These are phyloP conservation scores for Wakefieldia striispora DNA, from an alignment of 768 basidiomycete genomes.

Conservation along the genomic window DNA sequence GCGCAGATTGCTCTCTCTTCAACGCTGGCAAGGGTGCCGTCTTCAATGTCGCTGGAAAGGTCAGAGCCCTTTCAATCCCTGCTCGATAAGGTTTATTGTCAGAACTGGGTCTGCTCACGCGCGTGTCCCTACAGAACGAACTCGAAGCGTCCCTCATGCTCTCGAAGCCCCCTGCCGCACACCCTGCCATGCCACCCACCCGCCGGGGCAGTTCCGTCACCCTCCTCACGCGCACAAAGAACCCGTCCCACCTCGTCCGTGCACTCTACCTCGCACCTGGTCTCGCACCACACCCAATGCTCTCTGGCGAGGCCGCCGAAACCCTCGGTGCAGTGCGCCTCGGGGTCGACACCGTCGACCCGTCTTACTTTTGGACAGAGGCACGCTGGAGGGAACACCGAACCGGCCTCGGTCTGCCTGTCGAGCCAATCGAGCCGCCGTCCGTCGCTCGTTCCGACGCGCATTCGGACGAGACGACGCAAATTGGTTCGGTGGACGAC, in stretches of 20 bases:
- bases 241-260: slow-evolving; percentile 71
- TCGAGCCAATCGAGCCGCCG: slow-evolving; percentile 49
- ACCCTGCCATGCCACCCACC: slow-evolving; percentile 54
- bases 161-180: slow-evolving; percentile 68
- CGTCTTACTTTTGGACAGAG: slow-evolving; percentile 77
- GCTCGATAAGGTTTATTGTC: too few species aligned
- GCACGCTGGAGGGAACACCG: slow-evolving; percentile 76
- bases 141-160: slow-evolving; percentile 81
- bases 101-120: too few species aligned
- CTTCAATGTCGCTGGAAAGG: slow-evolving; percentile 79
- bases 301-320: slow-evolving; percentile 69
- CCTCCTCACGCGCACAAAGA: slow-evolving; percentile 63
- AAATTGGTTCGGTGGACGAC: slow-evolving; percentile 16
- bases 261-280: slow-evolving; percentile 68
- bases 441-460: not conserved
- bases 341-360: slow-evolving; percentile 60
- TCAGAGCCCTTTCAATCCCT: slow-evolving; percentile 23
- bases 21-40: slow-evolving; percentile 81
- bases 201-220: slow-evolving; percentile 65
- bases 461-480: slow-evolving; percentile 13
- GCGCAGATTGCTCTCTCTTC: slow-evolving; percentile 70
- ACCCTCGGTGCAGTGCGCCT: slow-evolving; percentile 48
- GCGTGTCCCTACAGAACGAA: slow-evolving; percentile 56
- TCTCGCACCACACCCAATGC: slow-evolving; percentile 62
- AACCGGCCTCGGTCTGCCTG: slow-evolving; percentile 69